Percentiles rank a stretch among this genome's conserved stretches.
Conservation (phyloP, 345 rosid genomes). For the Dovyalis caffra region DNA sequence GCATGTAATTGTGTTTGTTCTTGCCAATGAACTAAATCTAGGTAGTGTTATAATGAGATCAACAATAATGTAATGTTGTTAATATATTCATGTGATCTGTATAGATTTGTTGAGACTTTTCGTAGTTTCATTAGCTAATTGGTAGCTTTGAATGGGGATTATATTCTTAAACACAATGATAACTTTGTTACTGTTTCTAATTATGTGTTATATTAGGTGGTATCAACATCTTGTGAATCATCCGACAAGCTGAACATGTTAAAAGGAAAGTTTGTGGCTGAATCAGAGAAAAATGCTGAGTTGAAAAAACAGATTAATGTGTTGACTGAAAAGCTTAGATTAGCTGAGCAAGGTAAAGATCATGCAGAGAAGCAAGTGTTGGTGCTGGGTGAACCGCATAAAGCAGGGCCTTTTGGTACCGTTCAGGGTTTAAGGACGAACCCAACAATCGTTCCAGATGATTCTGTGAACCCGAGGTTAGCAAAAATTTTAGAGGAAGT, state of each 20-base stretch:
- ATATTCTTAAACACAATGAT: too few relatives aligned
- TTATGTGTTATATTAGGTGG: slow-evolving; percentile 14
- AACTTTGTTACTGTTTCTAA: background rate
- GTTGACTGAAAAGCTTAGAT: slow-evolving; percentile 18
- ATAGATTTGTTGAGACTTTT: background rate
- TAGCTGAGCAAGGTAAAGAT: slow-evolving; percentile 25
- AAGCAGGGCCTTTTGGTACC: slow-evolving; percentile 33
- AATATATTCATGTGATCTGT: background rate
- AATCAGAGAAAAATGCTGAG: slow-evolving; percentile 26
- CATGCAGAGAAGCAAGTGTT: slow-evolving; percentile 29
- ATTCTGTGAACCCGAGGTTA: slow-evolving; percentile 30
- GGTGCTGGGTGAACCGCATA: slow-evolving; percentile 25
- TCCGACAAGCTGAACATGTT: slow-evolving; percentile 22
- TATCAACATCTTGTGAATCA: slow-evolving; percentile 22
- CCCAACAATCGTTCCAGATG: slow-evolving; percentile 25
- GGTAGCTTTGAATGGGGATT: too few relatives aligned
- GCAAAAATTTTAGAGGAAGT: slow-evolving; percentile 23
- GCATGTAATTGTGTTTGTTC: too few relatives aligned
- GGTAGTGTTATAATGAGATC: too few relatives aligned
- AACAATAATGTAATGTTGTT: too few relatives aligned
- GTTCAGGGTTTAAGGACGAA: slow-evolving; percentile 28
- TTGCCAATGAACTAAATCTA: too few relatives aligned
- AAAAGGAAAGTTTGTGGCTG: slow-evolving; percentile 19
- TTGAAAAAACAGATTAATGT: slow-evolving; percentile 19
- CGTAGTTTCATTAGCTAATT: background rate